Evolutionary conservation across 2,329 filamentous ascomycete species (phyloP), one percentile per base, ranked within the genome.

Genomic region (Neopestalotiopsis sp.): DNA sequence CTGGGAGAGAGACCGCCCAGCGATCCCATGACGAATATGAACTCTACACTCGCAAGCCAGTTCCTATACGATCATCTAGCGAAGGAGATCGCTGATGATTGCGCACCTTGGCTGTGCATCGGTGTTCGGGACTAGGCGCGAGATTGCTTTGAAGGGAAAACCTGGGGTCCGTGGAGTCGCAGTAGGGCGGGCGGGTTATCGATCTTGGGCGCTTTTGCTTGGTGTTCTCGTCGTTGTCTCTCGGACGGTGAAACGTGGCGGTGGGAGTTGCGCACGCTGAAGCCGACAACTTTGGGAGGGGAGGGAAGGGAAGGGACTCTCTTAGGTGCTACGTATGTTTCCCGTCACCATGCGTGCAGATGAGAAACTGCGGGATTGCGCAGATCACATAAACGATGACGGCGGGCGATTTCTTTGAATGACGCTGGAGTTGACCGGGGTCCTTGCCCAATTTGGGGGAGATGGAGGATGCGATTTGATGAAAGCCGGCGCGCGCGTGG

Each of bases 1-100:
- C 89, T 89, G 73, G 92, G 91, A 82, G 92, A 94, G 82, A 94
- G 85, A 81, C 90, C 91, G 85, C 91, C 90, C 79, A 93, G 86
- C 78, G 89, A 86, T 81, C 90, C 90, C 92, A 94, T 94, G 81
- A 80, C 83, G 81, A 81, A 75, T 69, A 72, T 10, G 34, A 28
- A 38, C 34, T 74, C 76, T 61, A 28, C 17, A 38, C 73, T 73
- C 79, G 77, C 75, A 77, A 76, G 34, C 34, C 34, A 78, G 32
- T 2, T 59, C 6, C 32, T 30, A 14, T 53, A 53, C 17, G 77
- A 79, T 84, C 84, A 87, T 87, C 82, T 83, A 85, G 80, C 78
- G 76, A 67, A 34, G 53, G 42, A 49, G 58, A 24, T 68, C 66
- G 66, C 69, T 66, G 69, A 68, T 68, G 69, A 66, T 66, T 28